Percentiles rank a stretch among this genome's conserved stretches.
phyloP scores from a whole-genome alignment of 2,329 filamentous ascomycete genomes.

The Aspergillus oerlinghausenensis region DNA sequence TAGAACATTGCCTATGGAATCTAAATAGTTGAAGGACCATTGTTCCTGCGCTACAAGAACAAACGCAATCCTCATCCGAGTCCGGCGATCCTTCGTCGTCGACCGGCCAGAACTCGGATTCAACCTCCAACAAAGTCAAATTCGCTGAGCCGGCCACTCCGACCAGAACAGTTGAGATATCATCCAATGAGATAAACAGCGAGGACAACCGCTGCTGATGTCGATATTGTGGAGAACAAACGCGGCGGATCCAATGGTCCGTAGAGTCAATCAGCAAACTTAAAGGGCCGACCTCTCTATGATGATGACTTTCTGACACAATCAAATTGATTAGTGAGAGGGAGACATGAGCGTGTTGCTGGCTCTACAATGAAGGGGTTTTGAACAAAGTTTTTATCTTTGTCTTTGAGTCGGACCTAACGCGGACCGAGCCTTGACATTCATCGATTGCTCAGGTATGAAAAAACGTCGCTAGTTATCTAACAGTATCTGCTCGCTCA shows the following conservation, averaged over 20 bases:
- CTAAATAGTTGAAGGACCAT: too few relatives aligned
- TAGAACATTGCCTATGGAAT: neutral
- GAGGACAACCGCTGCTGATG: neutral
- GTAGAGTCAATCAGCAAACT: neutral
- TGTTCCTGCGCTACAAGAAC: neutral
- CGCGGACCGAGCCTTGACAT: neutral
- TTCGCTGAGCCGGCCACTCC: neutral
- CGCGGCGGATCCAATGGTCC: neutral
- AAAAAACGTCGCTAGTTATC: neutral
- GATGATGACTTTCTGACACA: neutral
- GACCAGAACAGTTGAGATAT: neutral
- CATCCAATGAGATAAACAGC: neutral
- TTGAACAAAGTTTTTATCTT: neutral
- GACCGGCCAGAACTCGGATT: neutral
- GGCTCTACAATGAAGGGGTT: too few relatives aligned
- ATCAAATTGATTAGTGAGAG: neutral
- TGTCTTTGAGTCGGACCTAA: neutral
- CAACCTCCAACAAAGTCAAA: neutral
- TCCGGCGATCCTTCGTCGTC: too few relatives aligned
- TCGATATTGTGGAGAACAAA: neutral
- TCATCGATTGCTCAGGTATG: neutral
- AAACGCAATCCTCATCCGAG: neutral
- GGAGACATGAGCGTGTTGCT: neutral
- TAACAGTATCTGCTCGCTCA: neutral
- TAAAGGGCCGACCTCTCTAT: neutral